Conservation (phyloP, 2,329 filamentous ascomycete genomes). For the Beauveria scarabaeidicola region DNA sequence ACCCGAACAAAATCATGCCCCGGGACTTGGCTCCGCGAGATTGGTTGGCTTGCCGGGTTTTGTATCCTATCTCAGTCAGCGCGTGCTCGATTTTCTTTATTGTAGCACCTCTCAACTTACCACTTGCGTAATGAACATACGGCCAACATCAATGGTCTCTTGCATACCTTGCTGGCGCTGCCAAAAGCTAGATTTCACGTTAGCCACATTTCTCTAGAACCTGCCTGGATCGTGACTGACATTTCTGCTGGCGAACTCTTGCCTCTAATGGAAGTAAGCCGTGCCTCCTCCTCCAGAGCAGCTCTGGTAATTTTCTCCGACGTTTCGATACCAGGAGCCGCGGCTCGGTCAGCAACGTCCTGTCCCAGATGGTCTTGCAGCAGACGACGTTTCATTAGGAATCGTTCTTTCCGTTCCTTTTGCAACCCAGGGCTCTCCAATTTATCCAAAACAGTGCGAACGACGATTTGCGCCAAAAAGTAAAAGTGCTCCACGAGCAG, state of each 20-base stretch:
- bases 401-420: slow-evolving; percentile 76
- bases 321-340: slow-evolving; percentile 37
- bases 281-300: slow-evolving; percentile 56
- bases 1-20: not conserved
- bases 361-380: slow-evolving; percentile 64
- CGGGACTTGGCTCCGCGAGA: not conserved
- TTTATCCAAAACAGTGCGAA: slow-evolving; percentile 66
- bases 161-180: slow-evolving; percentile 48
- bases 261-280: slow-evolving; percentile 39
- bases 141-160: slow-evolving; percentile 50
- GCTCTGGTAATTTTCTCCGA: slow-evolving; percentile 57
- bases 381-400: slow-evolving; percentile 68
- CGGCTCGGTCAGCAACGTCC: slow-evolving; percentile 41
- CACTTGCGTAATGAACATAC: slow-evolving; percentile 43
- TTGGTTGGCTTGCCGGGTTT: not conserved
- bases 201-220: slow-evolving; percentile 13
- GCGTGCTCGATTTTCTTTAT: not conserved
- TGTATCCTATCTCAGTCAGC: not conserved
- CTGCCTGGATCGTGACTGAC: slow-evolving; percentile 25
- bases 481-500: slow-evolving; percentile 86
- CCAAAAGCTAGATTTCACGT: slow-evolving; percentile 44
- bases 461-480: slow-evolving; percentile 63
- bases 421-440: slow-evolving; percentile 80
- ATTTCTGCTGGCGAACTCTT: slow-evolving; percentile 43
- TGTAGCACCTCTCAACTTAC: slow-evolving; percentile 13